Conservation (phyloP, 2,329 filamentous ascomycete genomes). For the Madurella fahalii region DNA sequence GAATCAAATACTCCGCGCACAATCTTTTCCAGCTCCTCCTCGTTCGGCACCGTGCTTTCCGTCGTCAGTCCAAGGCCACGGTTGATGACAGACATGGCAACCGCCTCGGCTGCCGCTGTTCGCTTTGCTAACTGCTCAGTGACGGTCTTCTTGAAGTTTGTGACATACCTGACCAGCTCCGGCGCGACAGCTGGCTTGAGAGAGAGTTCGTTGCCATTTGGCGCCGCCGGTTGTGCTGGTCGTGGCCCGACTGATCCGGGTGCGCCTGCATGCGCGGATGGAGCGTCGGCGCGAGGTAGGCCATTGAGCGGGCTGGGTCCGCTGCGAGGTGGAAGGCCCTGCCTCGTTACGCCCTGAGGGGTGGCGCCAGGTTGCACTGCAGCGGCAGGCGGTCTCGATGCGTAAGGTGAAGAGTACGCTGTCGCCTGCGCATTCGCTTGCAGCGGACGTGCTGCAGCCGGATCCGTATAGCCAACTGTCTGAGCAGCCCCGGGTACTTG, state of each 20-base stretch:
- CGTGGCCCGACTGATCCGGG: slow-evolving; percentile 5
- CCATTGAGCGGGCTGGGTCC: slow-evolving; percentile 16
- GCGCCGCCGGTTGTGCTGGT: slow-evolving; percentile 12
- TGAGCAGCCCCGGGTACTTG: slow-evolving; percentile 23
- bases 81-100: slow-evolving; percentile 52
- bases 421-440: slow-evolving; percentile 25
- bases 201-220: slow-evolving; percentile 7
- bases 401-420: slow-evolving; percentile 32
- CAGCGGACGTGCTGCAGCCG: slow-evolving; percentile 19
- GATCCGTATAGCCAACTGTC: slow-evolving; percentile 26
- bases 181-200: slow-evolving; percentile 40
- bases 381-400: slow-evolving; percentile 25
- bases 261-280: slow-evolving; percentile 7
- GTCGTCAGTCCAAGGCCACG: slow-evolving; percentile 47
- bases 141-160: slow-evolving; percentile 45
- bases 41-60: slow-evolving; percentile 37
- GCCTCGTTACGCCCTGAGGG: slow-evolving; percentile 15
- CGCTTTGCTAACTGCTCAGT: slow-evolving; percentile 43
- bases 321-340: slow-evolving; percentile 9
- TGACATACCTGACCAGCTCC: slow-evolving; percentile 39
- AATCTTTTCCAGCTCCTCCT: slow-evolving; percentile 45
- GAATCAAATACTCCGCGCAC: slow-evolving; percentile 42
- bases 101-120: slow-evolving; percentile 41
- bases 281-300: slow-evolving; percentile 9
- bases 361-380: slow-evolving; percentile 15